Evolutionary conservation across 768 basidiomycete genomes (phyloP).

Genomic region (Cystofilobasidium macerans): DNA sequence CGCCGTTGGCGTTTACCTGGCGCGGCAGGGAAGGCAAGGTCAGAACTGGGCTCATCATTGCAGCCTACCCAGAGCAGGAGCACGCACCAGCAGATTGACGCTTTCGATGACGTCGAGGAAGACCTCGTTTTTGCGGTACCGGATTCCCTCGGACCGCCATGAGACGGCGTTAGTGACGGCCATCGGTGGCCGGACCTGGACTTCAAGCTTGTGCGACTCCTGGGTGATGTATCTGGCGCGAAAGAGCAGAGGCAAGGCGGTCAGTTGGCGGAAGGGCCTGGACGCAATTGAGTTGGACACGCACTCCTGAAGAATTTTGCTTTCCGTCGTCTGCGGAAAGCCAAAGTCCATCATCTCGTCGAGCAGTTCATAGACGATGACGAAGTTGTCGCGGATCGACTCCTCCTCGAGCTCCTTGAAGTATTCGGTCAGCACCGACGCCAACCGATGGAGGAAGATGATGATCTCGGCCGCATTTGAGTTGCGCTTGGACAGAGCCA

Average conservation of each 20-base stretch:
- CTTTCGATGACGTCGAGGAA: conserved; percentile 99
- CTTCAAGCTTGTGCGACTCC: conserved; percentile 16
- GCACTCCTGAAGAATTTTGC: conserved; percentile 91
- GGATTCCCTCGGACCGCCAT: conserved; percentile 77
- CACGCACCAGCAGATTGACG: conserved; percentile 92
- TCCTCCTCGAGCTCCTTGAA: conserved; percentile 99
- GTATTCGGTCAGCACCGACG: conserved; percentile 71
- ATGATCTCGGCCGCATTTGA: conserved; percentile 91
- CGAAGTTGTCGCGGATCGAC: conserved; percentile 97
- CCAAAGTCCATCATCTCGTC: conserved; percentile 99
- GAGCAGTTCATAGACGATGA: conserved; percentile 96
- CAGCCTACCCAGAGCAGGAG: conserved; percentile 31
- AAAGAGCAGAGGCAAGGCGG: not conserved
- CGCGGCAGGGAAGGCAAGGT: not conserved
- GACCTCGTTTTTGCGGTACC: conserved; percentile 98
- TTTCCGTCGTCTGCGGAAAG: conserved; percentile 97
- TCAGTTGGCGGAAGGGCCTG: not conserved
- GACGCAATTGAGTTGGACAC: conserved; percentile 44
- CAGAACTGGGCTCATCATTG: not conserved
- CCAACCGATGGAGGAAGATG: conserved; percentile 87
- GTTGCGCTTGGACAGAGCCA: conserved; percentile 91
- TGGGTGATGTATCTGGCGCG: conserved; percentile 3
- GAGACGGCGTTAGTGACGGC: conserved; percentile 84
- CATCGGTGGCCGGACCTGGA: conserved; percentile 60
- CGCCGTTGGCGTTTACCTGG: conserved; percentile 73